phyloP scores from a whole-genome alignment of 768 basidiomycete genomes.

The Austroboletus festivus region DNA sequence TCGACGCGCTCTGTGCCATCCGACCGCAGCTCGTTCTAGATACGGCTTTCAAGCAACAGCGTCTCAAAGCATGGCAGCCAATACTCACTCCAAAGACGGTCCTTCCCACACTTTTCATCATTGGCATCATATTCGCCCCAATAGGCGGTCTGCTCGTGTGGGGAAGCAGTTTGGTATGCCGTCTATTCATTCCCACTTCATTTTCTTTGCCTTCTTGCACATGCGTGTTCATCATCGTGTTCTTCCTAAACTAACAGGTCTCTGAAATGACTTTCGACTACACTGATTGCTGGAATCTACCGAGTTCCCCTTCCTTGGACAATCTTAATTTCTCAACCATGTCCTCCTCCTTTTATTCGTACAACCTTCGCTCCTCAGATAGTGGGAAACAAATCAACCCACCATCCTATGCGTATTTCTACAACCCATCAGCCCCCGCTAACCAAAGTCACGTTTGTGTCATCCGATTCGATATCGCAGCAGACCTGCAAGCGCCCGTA shows the following conservation, averaged over 20 bases:
- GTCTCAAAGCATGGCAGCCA: slow-evolving; percentile 99
- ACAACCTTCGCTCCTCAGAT: slow-evolving; percentile 58
- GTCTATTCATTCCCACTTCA: slow-evolving; percentile 24
- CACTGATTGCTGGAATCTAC: slow-evolving; percentile 77
- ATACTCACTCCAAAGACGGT: slow-evolving; percentile 98
- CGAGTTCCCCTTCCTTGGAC: slow-evolving; percentile 34
- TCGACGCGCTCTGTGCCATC: slow-evolving; percentile 4
- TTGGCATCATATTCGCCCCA: slow-evolving; percentile 92
- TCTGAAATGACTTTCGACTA: slow-evolving; percentile 96
- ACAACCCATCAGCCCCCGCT: slow-evolving; percentile 43
- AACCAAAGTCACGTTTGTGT: slow-evolving; percentile 59
- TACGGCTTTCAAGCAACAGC: slow-evolving; percentile 98
- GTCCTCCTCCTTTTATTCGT: slow-evolving; percentile 65
- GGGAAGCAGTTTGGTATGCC: slow-evolving; percentile 67
- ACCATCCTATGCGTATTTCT: slow-evolving; percentile 76
- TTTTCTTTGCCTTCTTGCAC: slow-evolving; percentile 6
- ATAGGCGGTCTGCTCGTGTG: slow-evolving; percentile 94
- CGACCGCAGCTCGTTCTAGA: slow-evolving; percentile 45
- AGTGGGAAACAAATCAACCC: slow-evolving; percentile 42
- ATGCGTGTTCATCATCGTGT: not conserved
- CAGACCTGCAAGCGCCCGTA: slow-evolving; percentile 67
- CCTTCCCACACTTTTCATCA: slow-evolving; percentile 91
- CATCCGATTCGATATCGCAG: slow-evolving; percentile 80
- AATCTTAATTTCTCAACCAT: slow-evolving; percentile 46
- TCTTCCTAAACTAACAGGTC: slow-evolving; percentile 46